Percentiles rank a stretch among this genome's conserved stretches.
phyloP scores from a whole-genome alignment of 345 rosid species.

The Citrus medica region DNA sequence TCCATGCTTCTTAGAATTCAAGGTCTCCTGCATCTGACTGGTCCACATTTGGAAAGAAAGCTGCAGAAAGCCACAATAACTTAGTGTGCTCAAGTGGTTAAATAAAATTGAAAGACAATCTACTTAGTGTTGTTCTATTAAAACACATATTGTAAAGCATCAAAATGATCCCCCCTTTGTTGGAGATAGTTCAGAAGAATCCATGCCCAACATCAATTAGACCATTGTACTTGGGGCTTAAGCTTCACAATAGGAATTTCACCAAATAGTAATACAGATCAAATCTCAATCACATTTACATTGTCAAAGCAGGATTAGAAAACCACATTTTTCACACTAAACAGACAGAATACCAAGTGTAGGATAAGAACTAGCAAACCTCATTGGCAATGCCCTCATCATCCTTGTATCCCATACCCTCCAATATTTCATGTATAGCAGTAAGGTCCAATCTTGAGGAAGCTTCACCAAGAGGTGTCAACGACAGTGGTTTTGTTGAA shows the following conservation, averaged over 20 bases:
- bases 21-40: conserved; percentile 86
- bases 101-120: neutral
- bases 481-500: conserved; percentile 38
- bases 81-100: neutral
- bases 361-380: conserved; percentile 37
- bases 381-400: conserved; percentile 89
- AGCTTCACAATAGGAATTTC: neutral
- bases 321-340: neutral
- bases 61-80: conserved; percentile 30
- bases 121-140: neutral
- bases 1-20: conserved; percentile 86
- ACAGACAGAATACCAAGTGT: conserved; percentile 4
- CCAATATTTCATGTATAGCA: conserved; percentile 80
- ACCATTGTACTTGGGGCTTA: neutral
- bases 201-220: neutral
- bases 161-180: neutral
- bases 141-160: neutral
- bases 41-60: conserved; percentile 99
- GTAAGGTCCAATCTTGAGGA: conserved; percentile 84
- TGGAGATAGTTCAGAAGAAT: neutral
- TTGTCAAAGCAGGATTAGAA: neutral
- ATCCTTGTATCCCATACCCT: conserved; percentile 86
- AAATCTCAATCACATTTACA: neutral
- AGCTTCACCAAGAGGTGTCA: conserved; percentile 85
- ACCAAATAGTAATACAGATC: neutral